Conservation (phyloP, 176 grass and related monocot genomes). For the Phoenix dactylifera region DNA sequence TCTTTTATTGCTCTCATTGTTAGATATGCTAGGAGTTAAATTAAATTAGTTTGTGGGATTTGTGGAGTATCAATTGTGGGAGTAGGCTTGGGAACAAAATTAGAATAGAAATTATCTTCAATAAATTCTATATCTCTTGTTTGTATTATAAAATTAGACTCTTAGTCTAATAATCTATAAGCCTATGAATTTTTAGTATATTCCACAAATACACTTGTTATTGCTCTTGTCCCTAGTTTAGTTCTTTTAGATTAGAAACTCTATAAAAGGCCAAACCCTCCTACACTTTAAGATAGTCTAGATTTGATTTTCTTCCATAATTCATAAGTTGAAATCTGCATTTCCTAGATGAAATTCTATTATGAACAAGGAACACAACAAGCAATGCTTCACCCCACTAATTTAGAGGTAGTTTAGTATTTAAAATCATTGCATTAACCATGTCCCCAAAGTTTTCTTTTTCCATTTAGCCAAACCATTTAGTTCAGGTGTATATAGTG, state of each 20-base stretch:
- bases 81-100: too few relatives aligned
- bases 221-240: not conserved
- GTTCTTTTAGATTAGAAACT: not conserved
- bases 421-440: not conserved
- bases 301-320: not conserved
- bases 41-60: not conserved
- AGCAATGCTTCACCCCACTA: not conserved
- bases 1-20: not conserved
- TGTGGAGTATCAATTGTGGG: not conserved
- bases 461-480: not conserved
- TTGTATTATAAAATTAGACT: too few relatives aligned
- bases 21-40: too few relatives aligned
- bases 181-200: not conserved
- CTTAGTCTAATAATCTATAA: too few relatives aligned
- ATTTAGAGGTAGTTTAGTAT: not conserved
- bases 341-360: too few relatives aligned
- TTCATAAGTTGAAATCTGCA: not conserved
- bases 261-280: not conserved
- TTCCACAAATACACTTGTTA: not conserved
- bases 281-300: not conserved
- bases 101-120: too few relatives aligned
- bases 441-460: not conserved
- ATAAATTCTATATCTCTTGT: too few relatives aligned
- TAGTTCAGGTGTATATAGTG: too few relatives aligned
- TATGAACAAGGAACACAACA: too few relatives aligned